A percentile compares a stretch with the other conserved stretches of the same genome.
phyloP scores from a whole-genome alignment of 371 early-diverging fungal genomes.

The Thermomucor indicae-seudaticae region DNA sequence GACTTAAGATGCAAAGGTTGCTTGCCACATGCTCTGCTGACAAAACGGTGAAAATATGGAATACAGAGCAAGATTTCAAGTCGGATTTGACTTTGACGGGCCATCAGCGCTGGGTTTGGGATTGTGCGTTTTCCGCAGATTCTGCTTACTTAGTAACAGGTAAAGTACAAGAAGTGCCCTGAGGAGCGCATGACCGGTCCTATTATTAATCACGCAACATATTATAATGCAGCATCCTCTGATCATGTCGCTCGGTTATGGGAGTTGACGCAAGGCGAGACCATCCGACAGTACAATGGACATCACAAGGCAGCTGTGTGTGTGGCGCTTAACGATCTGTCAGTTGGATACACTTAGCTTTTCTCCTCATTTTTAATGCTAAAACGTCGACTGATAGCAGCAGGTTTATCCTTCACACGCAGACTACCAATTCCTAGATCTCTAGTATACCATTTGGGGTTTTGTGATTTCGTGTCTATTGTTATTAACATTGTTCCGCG shows the following conservation, averaged over 20 bases:
- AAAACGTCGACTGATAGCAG: too few relatives aligned
- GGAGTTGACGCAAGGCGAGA: slow-evolving; percentile 81
- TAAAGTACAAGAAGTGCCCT: slow-evolving; percentile 14
- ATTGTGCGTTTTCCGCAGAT: slow-evolving; percentile 90
- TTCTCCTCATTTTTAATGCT: too few relatives aligned
- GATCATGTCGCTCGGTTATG: slow-evolving; percentile 87
- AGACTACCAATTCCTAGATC: too few relatives aligned
- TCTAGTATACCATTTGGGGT: too few relatives aligned
- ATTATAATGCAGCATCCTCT: slow-evolving; percentile 63
- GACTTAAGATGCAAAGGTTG: slow-evolving; percentile 31
- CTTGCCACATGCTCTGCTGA: slow-evolving; percentile 91
- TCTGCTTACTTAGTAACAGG: slow-evolving; percentile 88
- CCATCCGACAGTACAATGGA: slow-evolving; percentile 86
- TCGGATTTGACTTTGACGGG: slow-evolving; percentile 75
- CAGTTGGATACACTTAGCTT: slow-evolving; percentile 39
- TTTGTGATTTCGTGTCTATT: background rate
- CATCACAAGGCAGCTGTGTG: slow-evolving; percentile 92
- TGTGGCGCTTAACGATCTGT: slow-evolving; percentile 85
- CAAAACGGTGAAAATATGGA: slow-evolving; percentile 74
- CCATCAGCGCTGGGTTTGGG: slow-evolving; percentile 94
- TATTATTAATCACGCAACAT: too few relatives aligned
- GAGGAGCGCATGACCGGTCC: too few relatives aligned
- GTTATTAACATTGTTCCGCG: background rate
- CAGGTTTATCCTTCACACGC: too few relatives aligned
- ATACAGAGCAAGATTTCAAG: slow-evolving; percentile 59